Percentiles rank a stretch among this genome's conserved stretches.
Conservation (phyloP, 176 grass and related monocot genomes). For the barley (Hordeum vulgare) region DNA sequence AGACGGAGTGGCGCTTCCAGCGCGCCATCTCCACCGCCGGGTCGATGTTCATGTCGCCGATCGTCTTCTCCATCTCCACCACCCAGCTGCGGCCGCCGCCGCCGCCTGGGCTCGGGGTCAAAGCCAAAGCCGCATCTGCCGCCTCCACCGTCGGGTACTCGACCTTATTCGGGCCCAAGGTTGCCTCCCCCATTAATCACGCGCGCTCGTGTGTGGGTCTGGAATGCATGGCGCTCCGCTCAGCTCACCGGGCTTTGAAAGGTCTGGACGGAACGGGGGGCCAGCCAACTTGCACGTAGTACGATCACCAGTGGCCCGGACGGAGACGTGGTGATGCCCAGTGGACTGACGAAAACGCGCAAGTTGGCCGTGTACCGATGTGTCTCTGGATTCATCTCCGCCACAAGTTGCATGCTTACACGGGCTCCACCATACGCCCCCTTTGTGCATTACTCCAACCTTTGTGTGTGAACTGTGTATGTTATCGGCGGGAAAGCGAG, state of each 20-base stretch:
- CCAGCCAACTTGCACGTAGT: background rate
- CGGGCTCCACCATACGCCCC: background rate
- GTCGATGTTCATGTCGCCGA: background rate
- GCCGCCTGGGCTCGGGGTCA: background rate
- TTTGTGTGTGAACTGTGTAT: background rate
- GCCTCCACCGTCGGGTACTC: background rate
- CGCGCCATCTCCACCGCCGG: background rate
- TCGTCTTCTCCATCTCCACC: constrained; percentile 5
- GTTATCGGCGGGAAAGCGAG: background rate
- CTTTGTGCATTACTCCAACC: background rate
- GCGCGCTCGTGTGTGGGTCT: background rate
- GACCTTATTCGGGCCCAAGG: background rate
- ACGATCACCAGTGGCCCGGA: background rate
- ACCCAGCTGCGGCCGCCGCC: constrained; percentile 16
- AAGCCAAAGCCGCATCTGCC: background rate
- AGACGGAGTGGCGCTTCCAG: constrained; percentile 34
- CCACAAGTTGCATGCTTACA: too few relatives aligned
- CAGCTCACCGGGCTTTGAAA: background rate
- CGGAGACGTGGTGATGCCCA: background rate
- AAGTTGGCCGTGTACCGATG: background rate
- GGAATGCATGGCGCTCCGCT: background rate
- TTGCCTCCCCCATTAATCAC: background rate
- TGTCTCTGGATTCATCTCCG: background rate
- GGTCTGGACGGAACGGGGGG: background rate
- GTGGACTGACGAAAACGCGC: background rate